phyloP scores from a whole-genome alignment of 2,329 filamentous ascomycete genomes.

The Penicillium oxalicum region DNA sequence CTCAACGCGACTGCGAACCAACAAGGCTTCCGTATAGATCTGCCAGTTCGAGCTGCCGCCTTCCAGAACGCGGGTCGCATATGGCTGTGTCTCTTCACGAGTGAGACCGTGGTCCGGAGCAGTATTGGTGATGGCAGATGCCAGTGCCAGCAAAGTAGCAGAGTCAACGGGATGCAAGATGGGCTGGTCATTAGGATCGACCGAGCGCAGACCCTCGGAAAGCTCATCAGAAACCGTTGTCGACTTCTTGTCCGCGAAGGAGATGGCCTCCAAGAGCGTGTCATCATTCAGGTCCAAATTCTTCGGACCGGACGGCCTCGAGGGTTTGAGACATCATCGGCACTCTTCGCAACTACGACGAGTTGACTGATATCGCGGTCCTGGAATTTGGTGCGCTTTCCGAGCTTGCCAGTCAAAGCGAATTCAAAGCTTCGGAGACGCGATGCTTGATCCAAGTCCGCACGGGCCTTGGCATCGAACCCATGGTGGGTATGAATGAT shows the following conservation, averaged over 20 bases:
- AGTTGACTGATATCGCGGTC: conserved; percentile 64
- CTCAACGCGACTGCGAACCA: conserved; percentile 86
- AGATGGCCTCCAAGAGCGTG: conserved; percentile 80
- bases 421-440: conserved; percentile 67
- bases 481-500: conserved; percentile 81
- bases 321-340: conserved; percentile 29
- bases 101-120: conserved; percentile 79
- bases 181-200: conserved; percentile 77
- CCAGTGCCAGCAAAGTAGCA: conserved; percentile 70
- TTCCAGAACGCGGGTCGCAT: conserved; percentile 77
- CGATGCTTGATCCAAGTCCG: conserved; percentile 64
- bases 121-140: conserved; percentile 85
- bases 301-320: conserved; percentile 49
- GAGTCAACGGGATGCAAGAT: conserved; percentile 78
- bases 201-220: conserved; percentile 54
- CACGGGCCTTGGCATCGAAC: conserved; percentile 66
- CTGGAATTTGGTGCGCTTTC: conserved; percentile 53
- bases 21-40: conserved; percentile 86
- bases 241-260: conserved; percentile 57
- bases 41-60: conserved; percentile 96
- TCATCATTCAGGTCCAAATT: conserved; percentile 82
- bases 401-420: conserved; percentile 75
- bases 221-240: conserved; percentile 46
- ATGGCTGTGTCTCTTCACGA: conserved; percentile 87
- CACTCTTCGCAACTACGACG: conserved; percentile 80